Percentiles rank a stretch among this genome's conserved stretches.
Evolutionary conservation across 768 basidiomycete species (phyloP).

Genomic region (Trametes cinnabarina): DNA sequence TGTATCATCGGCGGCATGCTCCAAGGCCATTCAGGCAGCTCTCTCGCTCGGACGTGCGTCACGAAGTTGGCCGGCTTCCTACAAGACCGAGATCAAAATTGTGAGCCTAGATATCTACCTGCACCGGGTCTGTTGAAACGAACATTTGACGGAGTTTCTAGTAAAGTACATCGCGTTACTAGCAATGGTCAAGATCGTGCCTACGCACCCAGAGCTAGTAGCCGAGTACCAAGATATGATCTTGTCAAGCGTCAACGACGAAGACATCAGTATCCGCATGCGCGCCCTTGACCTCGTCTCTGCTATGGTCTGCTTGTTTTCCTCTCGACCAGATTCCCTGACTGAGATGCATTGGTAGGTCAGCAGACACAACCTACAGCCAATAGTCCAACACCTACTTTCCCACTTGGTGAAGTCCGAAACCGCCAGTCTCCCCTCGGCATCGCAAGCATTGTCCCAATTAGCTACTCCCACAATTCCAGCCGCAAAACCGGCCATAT

Average conservation of each 20-base stretch:
- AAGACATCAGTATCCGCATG: conserved; percentile 95
- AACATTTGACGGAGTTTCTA: conserved; percentile 33
- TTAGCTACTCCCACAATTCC: conserved; percentile 44
- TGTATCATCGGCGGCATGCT: conserved; percentile 98
- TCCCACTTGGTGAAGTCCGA: conserved; percentile 75
- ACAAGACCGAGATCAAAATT: conserved; percentile 90
- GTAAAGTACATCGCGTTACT: conserved; percentile 97
- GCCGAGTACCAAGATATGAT: conserved; percentile 92
- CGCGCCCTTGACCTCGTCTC: conserved; percentile 91
- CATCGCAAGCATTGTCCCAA: conserved; percentile 51
- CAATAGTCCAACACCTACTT: conserved; percentile 86
- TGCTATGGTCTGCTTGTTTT: conserved; percentile 67
- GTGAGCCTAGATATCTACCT: conserved; percentile 46
- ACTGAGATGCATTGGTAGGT: conserved; percentile 49
- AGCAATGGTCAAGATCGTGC: conserved; percentile 94
- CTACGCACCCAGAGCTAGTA: conserved; percentile 84
- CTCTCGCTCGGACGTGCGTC: conserved; percentile 83
- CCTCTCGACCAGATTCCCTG: background rate
- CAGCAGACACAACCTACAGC: conserved; percentile 78
- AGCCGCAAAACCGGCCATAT: conserved; percentile 25
- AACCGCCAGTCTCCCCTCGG: conserved; percentile 51
- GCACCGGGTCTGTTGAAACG: background rate
- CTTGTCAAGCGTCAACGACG: conserved; percentile 83
- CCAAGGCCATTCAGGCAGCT: conserved; percentile 69
- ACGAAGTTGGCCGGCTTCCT: conserved; percentile 92